These are phyloP conservation scores for Orbilia oligospora DNA, from an alignment of 2,329 filamentous ascomycete genomes.

Conservation along the genomic window DNA sequence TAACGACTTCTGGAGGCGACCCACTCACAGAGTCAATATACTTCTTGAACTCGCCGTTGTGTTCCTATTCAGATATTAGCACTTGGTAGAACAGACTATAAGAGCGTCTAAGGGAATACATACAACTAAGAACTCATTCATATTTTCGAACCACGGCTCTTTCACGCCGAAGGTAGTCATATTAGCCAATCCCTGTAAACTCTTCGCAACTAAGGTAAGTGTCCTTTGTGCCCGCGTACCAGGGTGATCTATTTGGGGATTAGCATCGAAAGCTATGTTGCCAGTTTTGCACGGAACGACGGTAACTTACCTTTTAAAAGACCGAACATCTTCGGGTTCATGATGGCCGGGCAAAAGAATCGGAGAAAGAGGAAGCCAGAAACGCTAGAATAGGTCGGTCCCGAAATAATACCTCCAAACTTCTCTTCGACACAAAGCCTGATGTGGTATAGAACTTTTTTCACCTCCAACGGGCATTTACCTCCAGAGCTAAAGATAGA, in stretches of 20 bases:
- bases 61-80: constrained; percentile 45
- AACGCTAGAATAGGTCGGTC: constrained; percentile 78
- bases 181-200: constrained; percentile 78
- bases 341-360: constrained; percentile 79
- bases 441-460: constrained; percentile 77
- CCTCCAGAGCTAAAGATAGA: constrained; percentile 73
- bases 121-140: constrained; percentile 75
- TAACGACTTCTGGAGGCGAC: constrained; percentile 56
- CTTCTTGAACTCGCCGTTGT: constrained; percentile 62
- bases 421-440: constrained; percentile 78
- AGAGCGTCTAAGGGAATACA: constrained; percentile 16
- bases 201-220: constrained; percentile 78
- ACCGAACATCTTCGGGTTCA: constrained; percentile 79
- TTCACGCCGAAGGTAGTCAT: constrained; percentile 79
- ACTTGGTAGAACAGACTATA: background rate
- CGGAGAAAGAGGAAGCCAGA: constrained; percentile 78
- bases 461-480: constrained; percentile 75
- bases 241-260: constrained; percentile 72
- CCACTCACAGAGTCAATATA: constrained; percentile 63
- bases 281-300: background rate
- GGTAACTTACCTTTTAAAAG: constrained; percentile 75
- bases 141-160: constrained; percentile 81
- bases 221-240: constrained; percentile 76
- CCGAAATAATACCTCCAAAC: constrained; percentile 77
- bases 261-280: background rate